A percentile compares a stretch with the other conserved stretches of the same genome.
These are phyloP conservation scores for Emmonsia crescens DNA, from an alignment of 2,329 filamentous ascomycete genomes.

Conservation along the genomic window DNA sequence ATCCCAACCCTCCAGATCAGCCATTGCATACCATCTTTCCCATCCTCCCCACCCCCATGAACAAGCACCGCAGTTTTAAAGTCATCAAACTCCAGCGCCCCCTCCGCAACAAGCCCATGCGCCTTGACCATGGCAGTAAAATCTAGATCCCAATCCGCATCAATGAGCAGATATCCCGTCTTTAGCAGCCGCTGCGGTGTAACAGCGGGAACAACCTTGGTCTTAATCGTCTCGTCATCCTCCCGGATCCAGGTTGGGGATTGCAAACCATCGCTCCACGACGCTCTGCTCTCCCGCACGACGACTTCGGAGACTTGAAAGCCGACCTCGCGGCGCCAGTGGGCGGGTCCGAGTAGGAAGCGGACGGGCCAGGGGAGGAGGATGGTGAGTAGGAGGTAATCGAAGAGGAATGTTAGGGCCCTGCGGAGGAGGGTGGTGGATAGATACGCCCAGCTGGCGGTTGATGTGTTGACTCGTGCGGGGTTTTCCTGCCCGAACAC, in stretches of 20 bases:
- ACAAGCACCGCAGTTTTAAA: constrained; percentile 63
- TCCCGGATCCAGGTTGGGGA: constrained; percentile 30
- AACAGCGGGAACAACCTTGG: constrained; percentile 57
- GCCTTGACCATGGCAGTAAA: constrained; percentile 70
- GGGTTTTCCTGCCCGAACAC: constrained; percentile 56
- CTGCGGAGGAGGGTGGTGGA: constrained; percentile 48
- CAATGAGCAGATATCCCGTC: constrained; percentile 80
- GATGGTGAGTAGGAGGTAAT: constrained; percentile 58
- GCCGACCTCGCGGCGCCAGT: constrained; percentile 64
- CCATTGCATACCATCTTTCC: constrained; percentile 54
- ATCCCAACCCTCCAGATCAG: constrained; percentile 51
- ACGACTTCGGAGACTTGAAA: constrained; percentile 74
- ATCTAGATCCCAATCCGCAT: constrained; percentile 77
- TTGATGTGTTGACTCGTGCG: constrained; percentile 51
- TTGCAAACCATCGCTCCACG: constrained; percentile 48
- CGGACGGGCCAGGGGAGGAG: constrained; percentile 64
- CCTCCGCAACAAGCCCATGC: constrained; percentile 54
- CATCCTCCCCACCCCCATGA: constrained; percentile 48
- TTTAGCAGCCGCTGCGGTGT: constrained; percentile 58
- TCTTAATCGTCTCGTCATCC: constrained; percentile 43
- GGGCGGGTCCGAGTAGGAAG: constrained; percentile 58
- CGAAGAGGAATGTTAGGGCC: constrained; percentile 56
- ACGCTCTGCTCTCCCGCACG: constrained; percentile 55
- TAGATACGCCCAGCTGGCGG: constrained; percentile 48
- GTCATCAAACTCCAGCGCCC: constrained; percentile 45